Percentiles rank a stretch among this genome's conserved stretches.
These are phyloP conservation scores for Aspergillus cavernicola DNA, from an alignment of 495 filamentous ascomycete genomes.

Conservation along the genomic window DNA sequence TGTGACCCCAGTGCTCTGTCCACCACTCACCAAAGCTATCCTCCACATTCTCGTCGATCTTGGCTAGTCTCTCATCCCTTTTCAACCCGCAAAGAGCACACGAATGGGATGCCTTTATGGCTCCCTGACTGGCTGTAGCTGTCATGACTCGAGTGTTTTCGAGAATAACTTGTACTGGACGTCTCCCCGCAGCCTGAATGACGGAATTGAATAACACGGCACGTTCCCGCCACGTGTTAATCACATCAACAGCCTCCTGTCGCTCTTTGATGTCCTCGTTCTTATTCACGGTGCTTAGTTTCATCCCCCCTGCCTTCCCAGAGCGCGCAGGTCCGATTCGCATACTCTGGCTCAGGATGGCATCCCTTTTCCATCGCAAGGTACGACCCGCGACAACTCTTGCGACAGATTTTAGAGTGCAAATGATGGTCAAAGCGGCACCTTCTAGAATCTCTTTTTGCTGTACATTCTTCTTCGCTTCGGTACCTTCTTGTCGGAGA, in stretches of 20 bases:
- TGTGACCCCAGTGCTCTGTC: conserved; percentile 85
- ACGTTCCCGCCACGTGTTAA: conserved; percentile 61
- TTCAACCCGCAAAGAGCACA: conserved; percentile 88
- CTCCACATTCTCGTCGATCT: conserved; percentile 71
- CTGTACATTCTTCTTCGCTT: conserved; percentile 20
- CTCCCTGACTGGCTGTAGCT: conserved; percentile 54
- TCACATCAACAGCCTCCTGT: conserved; percentile 76
- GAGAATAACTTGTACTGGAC: conserved; percentile 62
- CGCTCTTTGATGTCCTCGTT: conserved; percentile 78
- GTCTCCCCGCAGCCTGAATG: conserved; percentile 32
- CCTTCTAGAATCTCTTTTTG: conserved; percentile 13
- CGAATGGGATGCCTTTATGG: conserved; percentile 64
- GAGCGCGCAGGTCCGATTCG: conserved; percentile 70
- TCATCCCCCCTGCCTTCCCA: conserved; percentile 75
- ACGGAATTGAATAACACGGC: conserved; percentile 39
- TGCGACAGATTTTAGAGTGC: conserved; percentile 61
- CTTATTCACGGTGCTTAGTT: conserved; percentile 77
- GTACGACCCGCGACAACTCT: conserved; percentile 83
- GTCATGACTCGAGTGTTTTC: conserved; percentile 58
- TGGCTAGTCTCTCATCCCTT: conserved; percentile 74
- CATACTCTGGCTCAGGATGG: conserved; percentile 80
- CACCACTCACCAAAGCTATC: conserved; percentile 97
- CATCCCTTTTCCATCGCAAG: conserved; percentile 85
- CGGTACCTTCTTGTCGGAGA: conserved; percentile 36
- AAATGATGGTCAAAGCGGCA: conserved; percentile 46